A percentile compares a stretch with the other conserved stretches of the same genome.
phyloP scores from a whole-genome alignment of 2,329 filamentous ascomycete genomes.

The Penicillium sp. region DNA sequence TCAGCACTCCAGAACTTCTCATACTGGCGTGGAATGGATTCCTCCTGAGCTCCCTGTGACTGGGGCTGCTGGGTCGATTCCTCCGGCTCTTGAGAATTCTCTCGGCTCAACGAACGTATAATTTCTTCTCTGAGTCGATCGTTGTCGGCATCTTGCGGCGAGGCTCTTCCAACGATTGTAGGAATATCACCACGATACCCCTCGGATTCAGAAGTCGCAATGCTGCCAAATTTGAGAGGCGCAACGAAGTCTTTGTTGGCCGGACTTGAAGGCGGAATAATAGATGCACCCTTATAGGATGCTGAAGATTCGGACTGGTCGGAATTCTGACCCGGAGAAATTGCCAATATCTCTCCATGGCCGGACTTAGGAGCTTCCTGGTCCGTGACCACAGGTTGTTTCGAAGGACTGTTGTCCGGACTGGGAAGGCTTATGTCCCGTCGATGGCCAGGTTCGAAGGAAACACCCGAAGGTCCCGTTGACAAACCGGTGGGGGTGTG shows the following conservation, averaged over 20 bases:
- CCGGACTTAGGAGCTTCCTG: slow-evolving; percentile 41
- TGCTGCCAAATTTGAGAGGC: slow-evolving; percentile 32
- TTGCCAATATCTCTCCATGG: slow-evolving; percentile 42
- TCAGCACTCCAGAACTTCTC: slow-evolving; percentile 36
- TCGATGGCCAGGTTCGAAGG: slow-evolving; percentile 52
- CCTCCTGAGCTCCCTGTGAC: slow-evolving; percentile 17
- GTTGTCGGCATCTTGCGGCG: slow-evolving; percentile 40
- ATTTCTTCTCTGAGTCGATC: slow-evolving; percentile 47
- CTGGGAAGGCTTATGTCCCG: slow-evolving; percentile 57
- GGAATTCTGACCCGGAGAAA: slow-evolving; percentile 30
- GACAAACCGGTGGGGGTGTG: slow-evolving; percentile 22
- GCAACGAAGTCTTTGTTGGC: slow-evolving; percentile 25
- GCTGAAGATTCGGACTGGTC: slow-evolving; percentile 4
- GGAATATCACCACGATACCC: slow-evolving; percentile 25
- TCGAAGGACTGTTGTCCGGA: slow-evolving; percentile 58
- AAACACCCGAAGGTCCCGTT: slow-evolving; percentile 17
- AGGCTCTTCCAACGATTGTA: slow-evolving; percentile 33
- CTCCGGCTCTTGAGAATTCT: slow-evolving; percentile 31
- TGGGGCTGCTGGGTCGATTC: slow-evolving; percentile 9
- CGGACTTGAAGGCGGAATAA: slow-evolving; percentile 6
- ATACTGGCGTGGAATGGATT: slow-evolving; percentile 36
- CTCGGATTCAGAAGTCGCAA: slow-evolving; percentile 15
- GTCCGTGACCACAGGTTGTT: slow-evolving; percentile 51
- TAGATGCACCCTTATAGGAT: not conserved
- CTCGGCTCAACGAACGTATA: slow-evolving; percentile 45